Base-by-base conservation (phyloP, 441 rosid species). In the Arabidopsis lyrata region DNA sequence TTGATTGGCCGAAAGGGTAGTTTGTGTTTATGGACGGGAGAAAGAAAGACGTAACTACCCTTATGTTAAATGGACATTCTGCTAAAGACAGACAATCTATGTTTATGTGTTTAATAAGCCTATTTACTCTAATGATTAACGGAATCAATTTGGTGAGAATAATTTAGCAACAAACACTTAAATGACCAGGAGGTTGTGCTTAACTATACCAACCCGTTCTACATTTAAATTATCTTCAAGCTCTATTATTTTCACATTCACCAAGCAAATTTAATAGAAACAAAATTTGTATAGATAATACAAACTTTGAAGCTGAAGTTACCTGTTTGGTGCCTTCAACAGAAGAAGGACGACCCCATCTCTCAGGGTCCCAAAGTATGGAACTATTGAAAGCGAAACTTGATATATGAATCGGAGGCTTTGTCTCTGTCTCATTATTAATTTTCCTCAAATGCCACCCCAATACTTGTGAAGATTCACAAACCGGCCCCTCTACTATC, bases 311-410 rank as follows among this genome's bases (percentile, higher is more conserved):
- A 13, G 29, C 3, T 9, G 8, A 39, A 80, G 73, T 44, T 64
- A 90, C 97, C 92, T 92, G 97, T 11, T 89, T 77, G 49, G 89
- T 78, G 52, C 72, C 91, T 73, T 93, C 95, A 63, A 78, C 63
- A 1, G 98, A 85, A n/a, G 98, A 90, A 68, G 95, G 88, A n/a
- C 98, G 91, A 62, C 99, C 99, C 99, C 98, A 92, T 86, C 96
- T 83, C 66, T 93, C 98, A 31, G 98, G 98, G 63, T 93, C 98
- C 99, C 98, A 93, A 48, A 95, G 98, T 31, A 93, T 91, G 3
- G 97, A 93, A 67, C 99, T 95, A 81, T 95, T 95, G 79, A 95
- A 95, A n/a, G 86, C 98, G 66, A 95, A 89, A 65, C 90, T 86
- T 5, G 99, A 91, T 55, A 90, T 85, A 39, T 87, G 93, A 55